Conservation (phyloP, 306 rosid species). For the Dicorynia guianensis region DNA sequence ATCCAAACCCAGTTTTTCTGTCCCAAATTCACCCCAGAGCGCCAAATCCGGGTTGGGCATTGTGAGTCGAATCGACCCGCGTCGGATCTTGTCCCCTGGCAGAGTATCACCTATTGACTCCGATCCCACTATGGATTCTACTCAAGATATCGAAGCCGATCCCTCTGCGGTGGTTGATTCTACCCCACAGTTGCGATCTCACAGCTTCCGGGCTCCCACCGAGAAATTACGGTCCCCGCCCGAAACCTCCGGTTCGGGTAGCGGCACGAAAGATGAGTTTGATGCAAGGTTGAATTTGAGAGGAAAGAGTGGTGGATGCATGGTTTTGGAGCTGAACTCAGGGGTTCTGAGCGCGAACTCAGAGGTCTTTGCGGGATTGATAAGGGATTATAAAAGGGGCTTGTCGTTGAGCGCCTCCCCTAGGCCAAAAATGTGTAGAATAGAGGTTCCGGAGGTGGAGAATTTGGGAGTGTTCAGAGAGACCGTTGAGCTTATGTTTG, state of each 20-base stretch:
- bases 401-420: slow-evolving; percentile 36
- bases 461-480: slow-evolving; percentile 75
- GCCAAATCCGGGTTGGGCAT: slow-evolving; percentile 67
- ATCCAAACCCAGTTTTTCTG: slow-evolving; percentile 55
- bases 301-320: slow-evolving; percentile 75
- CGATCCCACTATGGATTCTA: slow-evolving; percentile 46
- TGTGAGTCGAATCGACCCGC: slow-evolving; percentile 78
- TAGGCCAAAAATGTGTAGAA: slow-evolving; percentile 71
- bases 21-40: slow-evolving; percentile 78
- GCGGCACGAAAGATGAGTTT: slow-evolving; percentile 47
- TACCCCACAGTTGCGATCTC: slow-evolving; percentile 43
- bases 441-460: slow-evolving; percentile 86
- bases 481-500: slow-evolving; percentile 89
- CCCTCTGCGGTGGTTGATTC: slow-evolving; percentile 47
- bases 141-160: slow-evolving; percentile 42
- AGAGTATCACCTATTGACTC: slow-evolving; percentile 90
- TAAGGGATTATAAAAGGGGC: slow-evolving; percentile 55
- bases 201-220: slow-evolving; percentile 63
- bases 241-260: slow-evolving; percentile 28
- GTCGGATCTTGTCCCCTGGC: slow-evolving; percentile 92
- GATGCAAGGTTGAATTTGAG: slow-evolving; percentile 89
- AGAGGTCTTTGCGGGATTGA: slow-evolving; percentile 73
- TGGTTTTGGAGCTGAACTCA: slow-evolving; percentile 84
- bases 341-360: slow-evolving; percentile 75
- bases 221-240: slow-evolving; percentile 35